Evolutionary conservation across 225 moss, liverwort and hornwort species (phyloP).

Genomic region (Straminergon stramineum): DNA sequence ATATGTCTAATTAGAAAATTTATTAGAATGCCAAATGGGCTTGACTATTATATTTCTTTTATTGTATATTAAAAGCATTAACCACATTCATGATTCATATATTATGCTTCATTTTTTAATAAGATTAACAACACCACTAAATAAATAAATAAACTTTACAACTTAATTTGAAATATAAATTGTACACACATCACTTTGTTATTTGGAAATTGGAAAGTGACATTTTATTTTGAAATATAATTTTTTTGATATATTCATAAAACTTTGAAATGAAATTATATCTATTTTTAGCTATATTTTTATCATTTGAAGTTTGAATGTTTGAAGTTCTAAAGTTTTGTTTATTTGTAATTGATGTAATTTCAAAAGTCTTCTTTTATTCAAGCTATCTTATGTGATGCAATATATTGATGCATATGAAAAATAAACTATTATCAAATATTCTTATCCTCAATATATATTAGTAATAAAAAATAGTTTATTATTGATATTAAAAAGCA

Average conservation of each 20-base stretch:
- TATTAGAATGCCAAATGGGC: too few relatives aligned
- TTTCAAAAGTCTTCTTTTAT: not conserved
- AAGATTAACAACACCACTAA: not conserved
- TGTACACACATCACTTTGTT: rapidly evolving
- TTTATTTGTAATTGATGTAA: not conserved
- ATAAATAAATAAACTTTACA: not conserved
- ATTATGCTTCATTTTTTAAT: too few relatives aligned
- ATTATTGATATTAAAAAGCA: too few relatives aligned
- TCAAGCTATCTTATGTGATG: not conserved
- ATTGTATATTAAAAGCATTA: not conserved
- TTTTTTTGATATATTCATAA: not conserved
- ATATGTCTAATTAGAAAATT: not conserved
- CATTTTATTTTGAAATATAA: not conserved
- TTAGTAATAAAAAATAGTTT: not conserved
- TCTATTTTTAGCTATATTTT: not conserved
- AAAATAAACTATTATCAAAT: too few relatives aligned
- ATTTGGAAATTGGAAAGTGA: not conserved
- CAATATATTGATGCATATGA: not conserved
- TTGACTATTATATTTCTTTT: not conserved
- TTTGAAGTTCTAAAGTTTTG: too few relatives aligned
- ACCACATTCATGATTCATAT: not conserved
- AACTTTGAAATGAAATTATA: not conserved
- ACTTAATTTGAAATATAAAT: not conserved
- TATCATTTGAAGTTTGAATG: too few relatives aligned
- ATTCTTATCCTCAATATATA: not conserved